These are phyloP conservation scores for Pseudopithomyces chartarum DNA, from an alignment of 2,329 filamentous ascomycete species.

Conservation along the genomic window DNA sequence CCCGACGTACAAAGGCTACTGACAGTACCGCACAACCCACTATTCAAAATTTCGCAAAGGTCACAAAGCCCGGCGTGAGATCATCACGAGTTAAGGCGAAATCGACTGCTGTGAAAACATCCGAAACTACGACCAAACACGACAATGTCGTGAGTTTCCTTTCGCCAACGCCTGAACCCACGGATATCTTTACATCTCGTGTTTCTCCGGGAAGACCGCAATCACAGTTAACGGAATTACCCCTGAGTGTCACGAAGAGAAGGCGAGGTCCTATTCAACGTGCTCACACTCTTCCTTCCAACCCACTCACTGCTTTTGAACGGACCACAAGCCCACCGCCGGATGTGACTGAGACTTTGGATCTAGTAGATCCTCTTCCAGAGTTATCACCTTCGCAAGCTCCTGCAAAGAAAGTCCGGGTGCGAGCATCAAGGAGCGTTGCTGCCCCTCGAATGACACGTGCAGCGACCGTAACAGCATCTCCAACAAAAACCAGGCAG, in stretches of 20 bases:
- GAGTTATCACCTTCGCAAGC: constrained; percentile 30
- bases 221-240: constrained; percentile 27
- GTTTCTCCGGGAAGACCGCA: constrained; percentile 20
- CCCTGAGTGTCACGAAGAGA: constrained; percentile 38
- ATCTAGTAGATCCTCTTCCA: constrained; percentile 30
- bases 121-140: constrained; percentile 4
- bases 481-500: constrained; percentile 29
- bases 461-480: constrained; percentile 19
- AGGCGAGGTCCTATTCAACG: constrained; percentile 39
- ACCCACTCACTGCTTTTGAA: constrained; percentile 11
- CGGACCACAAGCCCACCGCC: constrained; percentile 26
- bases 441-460: constrained; percentile 11
- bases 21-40: constrained; percentile 24
- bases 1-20: constrained; percentile 28
- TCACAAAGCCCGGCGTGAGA: constrained; percentile 41
- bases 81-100: constrained; percentile 25
- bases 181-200: not conserved
- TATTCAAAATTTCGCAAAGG: constrained; percentile 39
- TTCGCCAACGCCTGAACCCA: constrained; percentile 31
- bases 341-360: constrained; percentile 32
- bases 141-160: constrained; percentile 31
- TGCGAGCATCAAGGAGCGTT: constrained; percentile 8
- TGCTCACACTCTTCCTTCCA: constrained; percentile 36
- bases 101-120: constrained; percentile 13
- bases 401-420: constrained; percentile 31